phyloP scores from a whole-genome alignment of 1,284 basidiomycete species.

The Cutaneotrichosporon sp. region DNA sequence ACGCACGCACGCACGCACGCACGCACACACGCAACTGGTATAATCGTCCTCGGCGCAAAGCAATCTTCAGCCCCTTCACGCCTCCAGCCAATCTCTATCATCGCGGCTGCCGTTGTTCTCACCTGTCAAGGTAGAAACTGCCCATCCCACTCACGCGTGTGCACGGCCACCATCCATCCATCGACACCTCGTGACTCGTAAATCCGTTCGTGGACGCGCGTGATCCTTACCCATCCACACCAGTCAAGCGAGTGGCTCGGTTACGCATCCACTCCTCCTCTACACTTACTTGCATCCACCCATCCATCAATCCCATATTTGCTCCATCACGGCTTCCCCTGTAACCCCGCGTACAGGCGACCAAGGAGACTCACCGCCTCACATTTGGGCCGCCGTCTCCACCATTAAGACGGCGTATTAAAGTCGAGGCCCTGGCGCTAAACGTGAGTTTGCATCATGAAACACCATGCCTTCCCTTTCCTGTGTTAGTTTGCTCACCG shows the following conservation, averaged over 20 bases:
- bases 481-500: not conserved
- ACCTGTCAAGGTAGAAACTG: too few relatives aligned
- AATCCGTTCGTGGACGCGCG: not conserved
- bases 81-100: not conserved
- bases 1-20: too few relatives aligned
- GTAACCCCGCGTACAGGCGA: not conserved
- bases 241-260: too few relatives aligned
- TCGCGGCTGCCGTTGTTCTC: too few relatives aligned
- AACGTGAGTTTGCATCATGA: slow-evolving; percentile 17
- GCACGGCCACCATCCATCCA: not conserved
- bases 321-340: not conserved
- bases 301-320: not conserved
- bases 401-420: slow-evolving; percentile 17
- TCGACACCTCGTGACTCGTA: not conserved
- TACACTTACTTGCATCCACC: not conserved
- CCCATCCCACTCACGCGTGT: not conserved
- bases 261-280: not conserved
- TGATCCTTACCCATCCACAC: not conserved
- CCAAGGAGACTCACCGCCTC: not conserved
- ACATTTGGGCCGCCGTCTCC: not conserved
- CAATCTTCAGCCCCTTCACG: too few relatives aligned
- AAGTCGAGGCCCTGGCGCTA: slow-evolving; percentile 23
- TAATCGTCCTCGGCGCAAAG: too few relatives aligned
- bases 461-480: not conserved
- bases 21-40: too few relatives aligned